These are phyloP conservation scores for Citrullus colocynthis DNA, from an alignment of 306 rosid genomes.

Conservation along the genomic window DNA sequence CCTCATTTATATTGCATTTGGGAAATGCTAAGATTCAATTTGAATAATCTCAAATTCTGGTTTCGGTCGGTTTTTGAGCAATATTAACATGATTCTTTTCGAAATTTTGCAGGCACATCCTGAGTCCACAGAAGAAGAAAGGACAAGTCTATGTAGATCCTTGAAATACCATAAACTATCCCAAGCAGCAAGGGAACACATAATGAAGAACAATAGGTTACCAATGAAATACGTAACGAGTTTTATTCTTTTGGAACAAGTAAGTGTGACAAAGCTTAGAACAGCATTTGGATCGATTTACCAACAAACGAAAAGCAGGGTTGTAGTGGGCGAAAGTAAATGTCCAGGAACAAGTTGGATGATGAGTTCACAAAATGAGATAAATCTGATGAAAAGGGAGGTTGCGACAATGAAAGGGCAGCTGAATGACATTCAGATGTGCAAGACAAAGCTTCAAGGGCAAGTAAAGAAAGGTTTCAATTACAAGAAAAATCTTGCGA, in stretches of 20 bases:
- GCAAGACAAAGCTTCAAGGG: slow-evolving; percentile 48
- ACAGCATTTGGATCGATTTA: slow-evolving; percentile 16
- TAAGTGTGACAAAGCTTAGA: slow-evolving; percentile 28
- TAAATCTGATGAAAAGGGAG: slow-evolving; percentile 44
- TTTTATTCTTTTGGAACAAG: slow-evolving; percentile 53
- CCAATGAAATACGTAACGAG: slow-evolving; percentile 28
- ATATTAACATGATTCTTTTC: not conserved
- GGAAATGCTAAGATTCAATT: not conserved
- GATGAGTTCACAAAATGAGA: slow-evolving; percentile 27
- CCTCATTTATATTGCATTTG: not conserved
- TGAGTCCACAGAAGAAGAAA: slow-evolving; percentile 42
- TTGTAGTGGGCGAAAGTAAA: slow-evolving; percentile 24
- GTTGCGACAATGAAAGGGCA: slow-evolving; percentile 50
- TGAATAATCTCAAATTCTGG: not conserved
- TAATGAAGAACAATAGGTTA: slow-evolving; percentile 52
- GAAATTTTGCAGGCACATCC: slow-evolving; percentile 56
- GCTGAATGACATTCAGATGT: slow-evolving; percentile 43
- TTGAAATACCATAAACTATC: slow-evolving; percentile 63
- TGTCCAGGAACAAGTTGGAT: slow-evolving; percentile 21
- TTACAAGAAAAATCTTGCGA: slow-evolving; percentile 14
- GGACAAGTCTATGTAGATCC: slow-evolving; percentile 29
- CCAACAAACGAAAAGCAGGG: slow-evolving; percentile 25
- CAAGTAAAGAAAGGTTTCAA: slow-evolving; percentile 26
- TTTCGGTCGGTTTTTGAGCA: not conserved
- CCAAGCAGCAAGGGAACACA: slow-evolving; percentile 50